Conservation (phyloP, 1,139 yeast species). For the Yamadazyma pseudoaaseri region DNA sequence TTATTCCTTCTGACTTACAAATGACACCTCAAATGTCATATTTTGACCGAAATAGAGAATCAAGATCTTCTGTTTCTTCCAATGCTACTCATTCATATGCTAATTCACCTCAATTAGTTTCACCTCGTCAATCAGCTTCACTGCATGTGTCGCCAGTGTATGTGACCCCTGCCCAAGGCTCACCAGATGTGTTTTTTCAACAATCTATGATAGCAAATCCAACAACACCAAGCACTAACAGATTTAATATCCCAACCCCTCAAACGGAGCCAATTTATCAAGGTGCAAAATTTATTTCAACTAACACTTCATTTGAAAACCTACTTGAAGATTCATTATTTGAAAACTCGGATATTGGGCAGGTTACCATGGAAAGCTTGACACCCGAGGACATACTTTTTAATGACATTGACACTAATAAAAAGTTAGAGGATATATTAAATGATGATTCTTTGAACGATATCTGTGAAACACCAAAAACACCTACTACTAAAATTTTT, state of each 20-base stretch:
- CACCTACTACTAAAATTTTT: not conserved
- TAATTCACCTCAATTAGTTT: not conserved
- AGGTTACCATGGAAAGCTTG: slow-evolving; percentile 12
- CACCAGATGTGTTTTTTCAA: not conserved
- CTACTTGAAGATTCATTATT: not conserved
- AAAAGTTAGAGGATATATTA: slow-evolving; percentile 16
- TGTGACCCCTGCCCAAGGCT: not conserved
- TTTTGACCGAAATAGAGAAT: not conserved
- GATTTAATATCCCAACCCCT: slow-evolving; percentile 13
- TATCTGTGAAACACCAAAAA: slow-evolving; percentile 2
- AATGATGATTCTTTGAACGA: slow-evolving; percentile 15
- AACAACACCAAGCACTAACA: slow-evolving; percentile 2
- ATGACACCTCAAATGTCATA: not conserved
- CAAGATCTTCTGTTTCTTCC: not conserved
- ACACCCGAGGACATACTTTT: slow-evolving; percentile 17
- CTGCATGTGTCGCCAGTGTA: not conserved
- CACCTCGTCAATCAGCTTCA: not conserved
- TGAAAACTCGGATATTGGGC: not conserved
- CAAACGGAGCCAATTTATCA: slow-evolving; percentile 8
- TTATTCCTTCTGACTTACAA: too few relatives aligned
- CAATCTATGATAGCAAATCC: slow-evolving; percentile 1
- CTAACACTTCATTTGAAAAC: not conserved
- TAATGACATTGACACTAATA: slow-evolving; percentile 5
- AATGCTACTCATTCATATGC: not conserved
- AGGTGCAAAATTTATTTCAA: slow-evolving; percentile 1